Evolutionary conservation across 163 green algal species (phyloP), one percentile per base, ranked within the genome.

Genomic region (Coccomyxa subellipsoidea): DNA sequence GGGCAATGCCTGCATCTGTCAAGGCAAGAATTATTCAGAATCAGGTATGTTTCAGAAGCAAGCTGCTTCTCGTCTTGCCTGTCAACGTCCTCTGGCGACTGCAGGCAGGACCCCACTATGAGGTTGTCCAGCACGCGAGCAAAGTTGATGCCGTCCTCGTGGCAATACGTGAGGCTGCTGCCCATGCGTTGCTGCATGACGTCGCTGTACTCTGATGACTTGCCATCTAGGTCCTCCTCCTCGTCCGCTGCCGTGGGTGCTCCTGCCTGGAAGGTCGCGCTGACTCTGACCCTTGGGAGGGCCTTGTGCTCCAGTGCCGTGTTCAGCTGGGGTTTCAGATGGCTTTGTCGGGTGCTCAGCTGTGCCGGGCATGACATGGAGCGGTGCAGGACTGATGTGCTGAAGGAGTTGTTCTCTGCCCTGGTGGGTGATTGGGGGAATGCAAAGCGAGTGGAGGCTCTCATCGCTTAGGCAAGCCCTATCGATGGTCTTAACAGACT

Each of bases 51-150:
- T n/a, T n/a, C n/a, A n/a, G n/a, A n/a, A n/a, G n/a, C n/a, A n/a
- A n/a, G n/a, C n/a, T n/a, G n/a, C n/a, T n/a, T n/a, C n/a, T n/a
- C n/a, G n/a, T n/a, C 47, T 12, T 40, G 89, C 87, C 73, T 87
- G 85, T 97, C 94, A 34, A 96, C 86, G 81, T 98, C 94, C 10
- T 79, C 85, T 66, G 87, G 66, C 1, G 84, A 95, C 83, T 98
- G 96, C 38, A 95, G 89, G 84, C 96, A 99, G 54, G 89, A 96
- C 35, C 96, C 96, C 39, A 99, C 96, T 39, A 98, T 96, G 21
- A 99, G 79, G 83, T 98, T 92, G 10, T 95, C 91, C 39, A 95
- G 76, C 37, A 99, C 93, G 32, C 87, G 77, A 78, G 90, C 92
- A 69, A 86, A 91, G 86, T 99, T 98, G 75, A 98, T 95, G 40